Evolutionary conservation across 2,329 filamentous ascomycete species (phyloP).

Genomic region (Monilinia fructicola): DNA sequence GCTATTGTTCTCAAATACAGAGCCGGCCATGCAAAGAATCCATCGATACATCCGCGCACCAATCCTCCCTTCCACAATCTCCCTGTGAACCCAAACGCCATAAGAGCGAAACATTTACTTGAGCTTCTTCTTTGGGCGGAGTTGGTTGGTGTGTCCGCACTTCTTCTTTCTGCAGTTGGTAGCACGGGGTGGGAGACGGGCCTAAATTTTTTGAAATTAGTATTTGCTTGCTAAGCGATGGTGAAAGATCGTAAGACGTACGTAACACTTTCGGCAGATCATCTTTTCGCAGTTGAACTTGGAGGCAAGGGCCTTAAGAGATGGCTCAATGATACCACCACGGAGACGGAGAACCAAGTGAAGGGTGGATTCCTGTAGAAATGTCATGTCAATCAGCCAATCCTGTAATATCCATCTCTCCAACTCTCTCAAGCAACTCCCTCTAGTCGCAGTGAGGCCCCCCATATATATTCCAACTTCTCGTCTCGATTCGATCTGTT

Average conservation of each 20-base stretch:
- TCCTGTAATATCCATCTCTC: conserved; percentile 4
- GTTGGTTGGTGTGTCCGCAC: conserved; percentile 99
- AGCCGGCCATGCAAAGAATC: conserved; percentile 33
- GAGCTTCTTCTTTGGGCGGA: conserved; percentile 99
- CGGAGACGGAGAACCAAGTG: conserved; percentile 98
- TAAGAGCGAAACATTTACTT: conserved; percentile 65
- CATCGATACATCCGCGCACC: conserved; percentile 24
- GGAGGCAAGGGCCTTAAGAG: conserved; percentile 94
- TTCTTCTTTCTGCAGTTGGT: conserved; percentile 99
- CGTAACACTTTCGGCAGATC: conserved; percentile 99
- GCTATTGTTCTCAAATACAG: conserved; percentile 24
- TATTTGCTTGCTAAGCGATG: conserved; percentile 18
- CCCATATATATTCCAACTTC: not conserved
- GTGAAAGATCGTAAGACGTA: conserved; percentile 51
- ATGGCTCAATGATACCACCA: conserved; percentile 99
- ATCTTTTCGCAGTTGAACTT: conserved; percentile 99
- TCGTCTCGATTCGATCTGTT: not conserved
- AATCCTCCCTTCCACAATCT: conserved; percentile 21
- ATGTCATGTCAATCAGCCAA: conserved; percentile 28
- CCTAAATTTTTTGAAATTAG: conserved; percentile 45
- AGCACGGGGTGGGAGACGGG: conserved; percentile 91
- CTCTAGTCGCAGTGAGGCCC: not conserved
- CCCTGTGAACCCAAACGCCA: conserved; percentile 36
- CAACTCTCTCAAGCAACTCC: not conserved
- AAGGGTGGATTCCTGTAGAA: conserved; percentile 84